phyloP scores from a whole-genome alignment of 768 basidiomycete genomes.

The Austroboletus eburneus region DNA sequence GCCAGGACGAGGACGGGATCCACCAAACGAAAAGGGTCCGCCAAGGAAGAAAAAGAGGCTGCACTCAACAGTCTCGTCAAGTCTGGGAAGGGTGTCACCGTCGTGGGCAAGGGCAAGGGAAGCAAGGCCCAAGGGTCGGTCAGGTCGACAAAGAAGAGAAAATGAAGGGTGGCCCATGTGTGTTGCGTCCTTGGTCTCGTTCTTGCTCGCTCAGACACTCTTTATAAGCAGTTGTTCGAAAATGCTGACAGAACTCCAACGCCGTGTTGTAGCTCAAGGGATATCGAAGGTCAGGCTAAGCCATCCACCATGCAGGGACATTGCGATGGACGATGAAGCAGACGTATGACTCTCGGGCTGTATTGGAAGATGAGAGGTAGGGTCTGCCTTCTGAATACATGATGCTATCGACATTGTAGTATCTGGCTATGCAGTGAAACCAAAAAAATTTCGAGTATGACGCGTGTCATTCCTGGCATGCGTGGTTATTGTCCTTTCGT shows the following conservation, averaged over 20 bases:
- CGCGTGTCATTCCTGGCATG: too few species aligned
- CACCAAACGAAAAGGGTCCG: constrained; percentile 32
- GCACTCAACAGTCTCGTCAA: constrained; percentile 82
- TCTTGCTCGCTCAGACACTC: neutral
- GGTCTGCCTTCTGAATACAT: too few species aligned
- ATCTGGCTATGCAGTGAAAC: too few species aligned
- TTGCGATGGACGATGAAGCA: too few species aligned
- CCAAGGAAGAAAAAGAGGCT: constrained; percentile 80
- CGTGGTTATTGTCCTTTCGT: too few species aligned
- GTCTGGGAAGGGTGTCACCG: constrained; percentile 79
- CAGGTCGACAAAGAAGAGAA: too few species aligned
- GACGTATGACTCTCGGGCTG: too few species aligned
- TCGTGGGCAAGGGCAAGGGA: constrained; percentile 60
- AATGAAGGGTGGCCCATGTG: neutral
- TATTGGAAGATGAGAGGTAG: too few species aligned
- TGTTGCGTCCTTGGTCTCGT: neutral
- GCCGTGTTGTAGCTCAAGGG: neutral
- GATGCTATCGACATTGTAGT: too few species aligned
- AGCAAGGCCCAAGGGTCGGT: constrained; percentile 23
- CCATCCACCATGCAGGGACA: neutral
- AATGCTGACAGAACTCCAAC: neutral
- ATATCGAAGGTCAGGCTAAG: neutral
- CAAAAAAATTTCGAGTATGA: too few species aligned
- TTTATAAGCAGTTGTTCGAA: neutral
- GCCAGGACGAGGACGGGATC: constrained; percentile 38